A percentile compares a stretch with the other conserved stretches of the same genome.
Conservation (phyloP, 78 protist species). For the Creolimax fragrantissima region DNA sequence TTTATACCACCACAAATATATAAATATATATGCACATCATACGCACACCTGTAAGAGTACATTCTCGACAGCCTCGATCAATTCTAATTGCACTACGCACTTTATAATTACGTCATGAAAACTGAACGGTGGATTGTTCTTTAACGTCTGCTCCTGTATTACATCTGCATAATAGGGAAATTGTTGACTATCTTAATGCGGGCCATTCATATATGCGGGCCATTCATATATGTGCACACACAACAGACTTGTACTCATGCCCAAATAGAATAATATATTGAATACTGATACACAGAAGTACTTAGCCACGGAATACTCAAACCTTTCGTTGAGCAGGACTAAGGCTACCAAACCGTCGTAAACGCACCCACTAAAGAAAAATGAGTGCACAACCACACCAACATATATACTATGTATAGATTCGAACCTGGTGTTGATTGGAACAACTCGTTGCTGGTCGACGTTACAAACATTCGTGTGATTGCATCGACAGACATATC, state of each 20-base stretch:
- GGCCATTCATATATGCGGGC: too few species aligned
- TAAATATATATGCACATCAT: background rate
- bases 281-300: background rate
- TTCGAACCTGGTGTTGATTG: background rate
- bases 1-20: background rate
- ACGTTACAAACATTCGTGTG: background rate
- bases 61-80: conserved; percentile 21
- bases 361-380: too few species aligned
- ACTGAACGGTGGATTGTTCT: background rate
- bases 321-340: too few species aligned
- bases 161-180: background rate
- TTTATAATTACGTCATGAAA: conserved; percentile 9
- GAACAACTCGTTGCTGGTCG: background rate
- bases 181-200: too few species aligned
- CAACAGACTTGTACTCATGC: too few species aligned
- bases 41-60: background rate
- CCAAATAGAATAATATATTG: too few species aligned
- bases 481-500: background rate
- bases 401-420: too few species aligned
- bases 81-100: conserved; percentile 25
- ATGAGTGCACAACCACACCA: too few species aligned
- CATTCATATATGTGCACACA: too few species aligned
- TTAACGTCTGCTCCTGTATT: background rate
- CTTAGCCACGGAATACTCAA: too few species aligned
- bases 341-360: background rate